Evolutionary conservation across 148 eudicot genomes (phyloP).

Genomic region (Arbutus unedo): DNA sequence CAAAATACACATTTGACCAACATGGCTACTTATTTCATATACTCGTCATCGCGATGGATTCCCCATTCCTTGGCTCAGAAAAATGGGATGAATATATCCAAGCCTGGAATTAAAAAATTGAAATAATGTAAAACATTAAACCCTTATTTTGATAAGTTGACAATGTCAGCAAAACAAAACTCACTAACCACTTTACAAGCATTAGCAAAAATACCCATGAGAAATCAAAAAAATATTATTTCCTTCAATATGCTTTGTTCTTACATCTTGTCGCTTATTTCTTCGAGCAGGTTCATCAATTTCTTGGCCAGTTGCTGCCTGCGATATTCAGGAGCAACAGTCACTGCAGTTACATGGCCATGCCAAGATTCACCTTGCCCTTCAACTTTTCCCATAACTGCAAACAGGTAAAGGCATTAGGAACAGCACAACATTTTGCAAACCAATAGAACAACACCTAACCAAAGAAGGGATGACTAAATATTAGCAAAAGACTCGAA

Average conservation of each 20-base stretch:
- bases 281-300: conserved; percentile 88
- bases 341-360: conserved; percentile 98
- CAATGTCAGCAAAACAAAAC: background rate
- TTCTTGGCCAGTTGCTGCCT: conserved; percentile 91
- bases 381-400: conserved; percentile 99
- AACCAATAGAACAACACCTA: background rate
- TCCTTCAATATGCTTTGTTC: conserved; percentile 18
- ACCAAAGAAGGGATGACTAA: background rate
- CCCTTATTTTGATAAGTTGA: background rate
- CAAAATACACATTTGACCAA: background rate
- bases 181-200: background rate
- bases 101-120: background rate
- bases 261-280: conserved; percentile 86
- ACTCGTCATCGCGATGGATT: background rate
- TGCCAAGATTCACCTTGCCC: conserved; percentile 99
- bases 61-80: background rate
- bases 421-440: background rate
- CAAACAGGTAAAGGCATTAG: conserved; percentile 1
- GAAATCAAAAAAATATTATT: background rate
- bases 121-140: background rate
- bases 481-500: background rate
- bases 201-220: background rate
- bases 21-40: background rate
- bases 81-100: background rate
- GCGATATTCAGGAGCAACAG: conserved; percentile 93